These are phyloP conservation scores for Lentinula edodes DNA, from an alignment of 768 basidiomycete species.

Conservation along the genomic window DNA sequence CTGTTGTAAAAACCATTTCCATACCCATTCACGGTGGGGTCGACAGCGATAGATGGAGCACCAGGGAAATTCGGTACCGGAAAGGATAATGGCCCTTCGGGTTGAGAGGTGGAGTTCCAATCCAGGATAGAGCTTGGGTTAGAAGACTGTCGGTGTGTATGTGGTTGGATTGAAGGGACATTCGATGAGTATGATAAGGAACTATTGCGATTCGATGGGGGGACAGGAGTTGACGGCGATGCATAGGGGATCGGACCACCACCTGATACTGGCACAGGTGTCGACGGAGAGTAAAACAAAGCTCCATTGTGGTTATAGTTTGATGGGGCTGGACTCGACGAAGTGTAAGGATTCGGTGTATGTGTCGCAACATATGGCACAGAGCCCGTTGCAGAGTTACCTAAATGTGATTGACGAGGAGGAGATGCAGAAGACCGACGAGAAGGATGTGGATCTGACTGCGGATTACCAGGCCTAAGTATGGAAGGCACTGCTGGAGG, in stretches of 20 bases:
- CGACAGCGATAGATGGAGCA: constrained; percentile 12
- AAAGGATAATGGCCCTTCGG: constrained; percentile 20
- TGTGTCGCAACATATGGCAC: not conserved
- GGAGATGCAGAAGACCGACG: not conserved
- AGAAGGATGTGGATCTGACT: constrained; percentile 1
- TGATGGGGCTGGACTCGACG: not conserved
- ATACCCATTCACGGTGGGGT: constrained; percentile 10
- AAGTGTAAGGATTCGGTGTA: not conserved
- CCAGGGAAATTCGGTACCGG: constrained; percentile 22
- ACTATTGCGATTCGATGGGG: not conserved
- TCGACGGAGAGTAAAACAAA: not conserved
- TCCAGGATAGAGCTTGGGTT: not conserved
- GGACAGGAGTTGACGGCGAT: not conserved
- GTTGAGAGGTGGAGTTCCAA: not conserved
- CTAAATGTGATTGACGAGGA: not conserved
- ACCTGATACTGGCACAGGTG: not conserved
- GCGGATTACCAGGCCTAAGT: constrained; percentile 7
- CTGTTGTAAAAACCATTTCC: constrained; percentile 13
- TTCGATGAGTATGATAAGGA: not conserved
- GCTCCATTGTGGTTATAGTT: not conserved
- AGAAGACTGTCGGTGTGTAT: not conserved
- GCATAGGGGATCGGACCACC: not conserved
- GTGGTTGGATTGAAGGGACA: not conserved
- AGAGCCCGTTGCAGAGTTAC: not conserved
- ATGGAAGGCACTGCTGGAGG: constrained; percentile 6